A percentile compares a stretch with the other conserved stretches of the same genome.
Evolutionary conservation across 179 eudicot species (phyloP).

Genomic region (Actinidia chinensis): DNA sequence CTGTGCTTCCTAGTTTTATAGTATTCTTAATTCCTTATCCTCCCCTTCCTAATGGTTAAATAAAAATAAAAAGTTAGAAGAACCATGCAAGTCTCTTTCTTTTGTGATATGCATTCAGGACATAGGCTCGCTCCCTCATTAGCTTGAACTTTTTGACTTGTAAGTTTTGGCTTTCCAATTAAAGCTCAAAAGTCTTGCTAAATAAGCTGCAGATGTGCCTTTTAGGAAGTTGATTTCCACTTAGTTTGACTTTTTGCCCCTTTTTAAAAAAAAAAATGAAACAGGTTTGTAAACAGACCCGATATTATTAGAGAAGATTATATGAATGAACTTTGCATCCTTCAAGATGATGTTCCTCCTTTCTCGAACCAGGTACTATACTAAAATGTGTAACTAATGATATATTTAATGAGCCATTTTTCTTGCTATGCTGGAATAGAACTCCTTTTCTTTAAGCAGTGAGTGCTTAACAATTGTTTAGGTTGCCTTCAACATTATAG

Average conservation of each 20-base stretch:
- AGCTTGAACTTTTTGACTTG: not conserved
- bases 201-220: not conserved
- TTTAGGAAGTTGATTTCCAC: not conserved
- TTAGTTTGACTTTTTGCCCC: not conserved
- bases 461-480: slow-evolving; percentile 39
- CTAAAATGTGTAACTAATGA: slow-evolving; percentile 12
- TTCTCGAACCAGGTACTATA: slow-evolving; percentile 77
- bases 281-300: slow-evolving; percentile 95
- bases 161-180: too few relatives aligned
- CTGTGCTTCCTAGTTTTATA: not conserved
- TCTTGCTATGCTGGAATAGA: slow-evolving; percentile 19
- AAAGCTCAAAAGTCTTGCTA: too few relatives aligned
- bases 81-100: not conserved
- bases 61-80: not conserved
- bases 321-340: slow-evolving; percentile 96
- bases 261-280: not conserved
- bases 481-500: slow-evolving; percentile 94
- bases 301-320: slow-evolving; percentile 98
- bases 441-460: slow-evolving; percentile 19
- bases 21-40: not conserved
- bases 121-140: not conserved
- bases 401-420: not conserved
- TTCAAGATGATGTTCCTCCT: slow-evolving; percentile 98
- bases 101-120: not conserved
- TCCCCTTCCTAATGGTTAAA: too few relatives aligned